phyloP scores from a whole-genome alignment of 768 basidiomycete genomes.

The Dictyophora rubrovolvata region DNA sequence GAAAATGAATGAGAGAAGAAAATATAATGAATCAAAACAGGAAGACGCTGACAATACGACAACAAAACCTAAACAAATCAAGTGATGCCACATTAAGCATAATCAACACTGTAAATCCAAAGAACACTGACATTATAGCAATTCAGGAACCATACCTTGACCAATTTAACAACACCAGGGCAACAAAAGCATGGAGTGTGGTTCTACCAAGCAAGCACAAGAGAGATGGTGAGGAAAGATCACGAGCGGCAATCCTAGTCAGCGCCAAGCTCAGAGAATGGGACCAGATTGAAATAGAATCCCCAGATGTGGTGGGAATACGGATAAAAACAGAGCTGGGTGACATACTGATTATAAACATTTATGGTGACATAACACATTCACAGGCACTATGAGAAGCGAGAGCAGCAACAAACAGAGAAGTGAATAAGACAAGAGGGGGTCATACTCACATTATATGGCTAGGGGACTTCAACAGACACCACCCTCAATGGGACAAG shows the following conservation, averaged over 20 bases:
- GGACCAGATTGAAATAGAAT: conserved; percentile 13
- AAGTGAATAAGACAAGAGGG: not conserved
- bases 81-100: conserved; percentile 12
- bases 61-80: conserved; percentile 23
- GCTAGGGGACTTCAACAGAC: conserved; percentile 33
- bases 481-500: conserved; percentile 32
- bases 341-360: not conserved
- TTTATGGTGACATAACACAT: not conserved
- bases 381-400: not conserved
- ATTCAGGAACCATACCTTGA: conserved; percentile 32
- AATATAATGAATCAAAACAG: not conserved
- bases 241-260: too few relatives aligned
- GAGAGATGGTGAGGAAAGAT: too few relatives aligned
- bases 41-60: conserved; percentile 16
- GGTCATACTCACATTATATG: conserved; percentile 18
- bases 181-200: conserved; percentile 9
- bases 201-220: not conserved
- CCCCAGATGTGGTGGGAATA: conserved; percentile 21
- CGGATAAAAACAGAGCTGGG: not conserved
- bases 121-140: conserved; percentile 23
- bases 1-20: too few relatives aligned
- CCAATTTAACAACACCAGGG: conserved; percentile 11
- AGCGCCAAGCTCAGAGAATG: conserved; percentile 3
- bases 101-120: conserved; percentile 2
- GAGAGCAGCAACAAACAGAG: not conserved